Base-by-base conservation (phyloP, 208 protist genomes). In the Trypanosoma conorhini region DNA sequence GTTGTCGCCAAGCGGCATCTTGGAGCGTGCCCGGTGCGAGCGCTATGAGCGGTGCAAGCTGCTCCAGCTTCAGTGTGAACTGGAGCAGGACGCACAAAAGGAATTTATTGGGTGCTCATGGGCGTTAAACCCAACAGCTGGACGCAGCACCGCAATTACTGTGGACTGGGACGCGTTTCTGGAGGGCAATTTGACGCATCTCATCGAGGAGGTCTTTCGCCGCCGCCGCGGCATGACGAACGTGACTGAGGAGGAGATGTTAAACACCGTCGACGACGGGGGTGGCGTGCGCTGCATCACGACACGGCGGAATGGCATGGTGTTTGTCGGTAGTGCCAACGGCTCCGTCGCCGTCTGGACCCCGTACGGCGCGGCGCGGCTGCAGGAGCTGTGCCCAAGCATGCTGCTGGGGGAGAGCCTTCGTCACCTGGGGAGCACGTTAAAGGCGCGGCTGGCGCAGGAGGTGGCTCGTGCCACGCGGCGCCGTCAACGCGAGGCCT, bases 1-100 rank as follows among this genome's bases (percentile, higher is more conserved):
- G 31, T 75, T 94, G 30, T 85, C 88, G 8, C 67, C 77, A n/a
- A 68, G 74, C 5, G 88, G 72, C 10, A 83, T 75, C 74, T 51
- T 94, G 7, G 85, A 91, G 75, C 85, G 85, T 13, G 83, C 88
- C 24, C 72, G 88, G 24, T 74, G 82, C n/a, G 88, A 94, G 77
- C 79, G 79, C 50, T 71, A 67, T 54, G 83, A 88, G 62, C 77
- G 77, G 13, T 74, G 52, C 48, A 73, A 73, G 38, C 31, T 59
- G 17, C 57, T 57, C 46, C 62, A 46, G 56, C 65, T 61, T 10
- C 59, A 69, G 28, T 31, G 26, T 21, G 66, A 76, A 13, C 31
- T 64, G 35, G 57, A 67, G 44, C 28, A 31, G 30, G 31, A 44
- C 3, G 5, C 35, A 0, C 19, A 21, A 42, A 10, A 26, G 52